A percentile compares a stretch with the other conserved stretches of the same genome.
Evolutionary conservation across 2,329 filamentous ascomycete species (phyloP).

Genomic region (Colletotrichum tofieldiae): DNA sequence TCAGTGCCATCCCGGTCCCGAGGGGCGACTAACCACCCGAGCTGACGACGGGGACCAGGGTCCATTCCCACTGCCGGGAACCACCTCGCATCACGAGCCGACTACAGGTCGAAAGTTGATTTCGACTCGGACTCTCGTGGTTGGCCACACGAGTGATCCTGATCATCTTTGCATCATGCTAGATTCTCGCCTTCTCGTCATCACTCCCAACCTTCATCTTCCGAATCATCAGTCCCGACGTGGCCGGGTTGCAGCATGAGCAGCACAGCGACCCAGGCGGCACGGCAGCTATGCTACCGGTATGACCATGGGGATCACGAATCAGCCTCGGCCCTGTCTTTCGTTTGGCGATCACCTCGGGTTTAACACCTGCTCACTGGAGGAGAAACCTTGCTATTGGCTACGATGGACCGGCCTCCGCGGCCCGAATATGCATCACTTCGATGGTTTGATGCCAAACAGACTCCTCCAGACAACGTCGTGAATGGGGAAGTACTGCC

Average conservation of each 20-base stretch:
- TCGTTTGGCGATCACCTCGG: conserved; percentile 10
- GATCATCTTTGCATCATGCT: background rate
- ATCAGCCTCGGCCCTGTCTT: conserved; percentile 17
- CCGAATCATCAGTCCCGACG: conserved; percentile 12
- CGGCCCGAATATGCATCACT: background rate
- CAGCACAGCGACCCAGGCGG: conserved; percentile 9
- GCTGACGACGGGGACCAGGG: conserved; percentile 7
- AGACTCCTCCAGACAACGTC: conserved; percentile 1
- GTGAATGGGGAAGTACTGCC: background rate
- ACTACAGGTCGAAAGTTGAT: background rate
- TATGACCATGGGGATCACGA: conserved; percentile 12
- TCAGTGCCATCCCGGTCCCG: conserved; percentile 32
- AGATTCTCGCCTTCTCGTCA: background rate
- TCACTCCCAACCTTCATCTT: background rate
- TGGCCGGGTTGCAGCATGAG: conserved; percentile 12
- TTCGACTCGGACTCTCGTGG: background rate
- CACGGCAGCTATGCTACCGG: conserved; percentile 17
- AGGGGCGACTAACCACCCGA: conserved; percentile 19
- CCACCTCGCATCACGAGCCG: background rate
- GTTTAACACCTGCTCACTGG: background rate
- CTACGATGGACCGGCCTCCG: background rate
- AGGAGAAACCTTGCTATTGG: background rate
- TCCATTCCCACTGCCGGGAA: conserved; percentile 7
- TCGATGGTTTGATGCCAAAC: background rate
- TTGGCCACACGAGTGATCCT: background rate